Percentiles rank a stretch among this genome's conserved stretches.
These are phyloP conservation scores for Dinochytrium kinnereticum DNA, from an alignment of 371 early-diverging fungal species.

Conservation along the genomic window DNA sequence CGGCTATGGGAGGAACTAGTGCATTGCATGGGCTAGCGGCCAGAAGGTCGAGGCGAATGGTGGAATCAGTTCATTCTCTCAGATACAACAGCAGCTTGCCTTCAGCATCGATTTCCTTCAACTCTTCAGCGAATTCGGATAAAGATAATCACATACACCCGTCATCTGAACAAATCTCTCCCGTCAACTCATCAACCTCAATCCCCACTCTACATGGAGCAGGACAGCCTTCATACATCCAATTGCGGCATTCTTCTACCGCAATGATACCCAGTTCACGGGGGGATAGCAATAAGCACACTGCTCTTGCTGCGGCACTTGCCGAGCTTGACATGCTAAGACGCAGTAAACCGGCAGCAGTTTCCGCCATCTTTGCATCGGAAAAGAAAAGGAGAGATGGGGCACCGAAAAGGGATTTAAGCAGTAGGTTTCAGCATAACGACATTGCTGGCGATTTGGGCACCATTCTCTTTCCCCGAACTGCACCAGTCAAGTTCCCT, in stretches of 20 bases:
- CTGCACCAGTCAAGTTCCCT: not conserved
- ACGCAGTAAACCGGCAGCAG: not conserved
- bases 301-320: not conserved
- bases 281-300: not conserved
- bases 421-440: not conserved
- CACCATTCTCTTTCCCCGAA: not conserved
- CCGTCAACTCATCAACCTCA: too few species aligned
- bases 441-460: not conserved
- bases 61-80: too few species aligned
- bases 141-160: too few species aligned
- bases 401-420: not conserved
- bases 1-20: too few species aligned
- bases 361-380: not conserved
- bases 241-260: slow-evolving; percentile 7
- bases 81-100: too few species aligned
- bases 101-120: too few species aligned
- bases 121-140: too few species aligned
- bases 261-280: not conserved
- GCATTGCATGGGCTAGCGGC: too few species aligned
- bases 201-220: not conserved
- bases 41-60: too few species aligned
- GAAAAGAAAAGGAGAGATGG: not conserved
- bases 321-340: not conserved
- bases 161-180: not conserved
- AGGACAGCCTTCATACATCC: not conserved